Base-by-base conservation (phyloP, 139 green algal genomes). In the Raphidocelis subcapitata region DNA sequence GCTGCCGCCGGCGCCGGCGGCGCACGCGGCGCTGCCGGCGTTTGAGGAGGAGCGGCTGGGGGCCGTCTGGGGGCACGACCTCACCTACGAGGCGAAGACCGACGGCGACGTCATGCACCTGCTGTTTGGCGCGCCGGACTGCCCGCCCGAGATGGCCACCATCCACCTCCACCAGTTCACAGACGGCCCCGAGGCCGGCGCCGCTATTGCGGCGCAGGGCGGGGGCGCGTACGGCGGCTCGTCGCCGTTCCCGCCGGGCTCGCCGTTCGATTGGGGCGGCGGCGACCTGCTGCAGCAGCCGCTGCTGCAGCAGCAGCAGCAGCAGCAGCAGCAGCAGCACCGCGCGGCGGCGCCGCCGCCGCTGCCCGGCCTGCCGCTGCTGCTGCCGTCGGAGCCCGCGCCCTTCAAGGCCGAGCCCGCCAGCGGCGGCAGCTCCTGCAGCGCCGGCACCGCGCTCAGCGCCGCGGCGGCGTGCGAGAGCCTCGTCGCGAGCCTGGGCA, bases 71-170 rank as follows among this genome's bases (percentile, higher is more conserved):
- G 54, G 60, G 8, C 70, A 60, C 15, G 70, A 77, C 36, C 35
- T 47, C 15, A 77, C 70, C 46, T 84, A 78, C 46, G 78, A 84
- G 61, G 67, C 80, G 46, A 47, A 71, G 2, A 74, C 72, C 29
- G 82, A 87, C 65, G 82, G 82, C 0, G 82, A 87, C 67, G 65
- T 87, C 14, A 84, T 87, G 82, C 74, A 84, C 61, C 70, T 87
- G 66, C 82, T 87, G 47, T 87, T 87, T 75, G 82, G 82, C 28
- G 77, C 80, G 4, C 73, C 82, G 15, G 82, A 87, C 29, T 73
- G 84, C 74, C 63, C 80, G 21, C 82, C 82, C 5, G 82, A 71
- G 2, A 87, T 87, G 82, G 77, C 77, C 5, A 87, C 82, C 0
- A 82, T 82, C 29, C 82, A 87, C 49, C 47, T 87, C 46, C 74